Conservation (phyloP, 805 yeast species). For the Ogataea corticis region DNA sequence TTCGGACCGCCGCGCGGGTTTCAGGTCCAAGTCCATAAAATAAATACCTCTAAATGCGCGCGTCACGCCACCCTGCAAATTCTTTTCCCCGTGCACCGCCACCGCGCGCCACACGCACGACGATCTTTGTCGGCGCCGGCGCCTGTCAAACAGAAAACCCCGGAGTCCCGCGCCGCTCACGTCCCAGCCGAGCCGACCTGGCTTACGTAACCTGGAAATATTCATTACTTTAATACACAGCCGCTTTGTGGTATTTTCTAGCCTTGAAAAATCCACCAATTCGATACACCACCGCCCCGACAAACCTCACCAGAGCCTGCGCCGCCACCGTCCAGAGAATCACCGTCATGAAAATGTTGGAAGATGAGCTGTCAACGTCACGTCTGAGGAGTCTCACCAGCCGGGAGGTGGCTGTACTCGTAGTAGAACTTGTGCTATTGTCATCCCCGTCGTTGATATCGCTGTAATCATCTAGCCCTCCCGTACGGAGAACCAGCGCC, state of each 20-base stretch:
- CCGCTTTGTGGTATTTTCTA: slow-evolving; percentile 22
- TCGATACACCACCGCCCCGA: slow-evolving; percentile 65
- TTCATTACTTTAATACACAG: slow-evolving; percentile 1
- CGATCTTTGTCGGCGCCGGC: no score
- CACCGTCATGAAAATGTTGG: slow-evolving; percentile 66
- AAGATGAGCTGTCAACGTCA: slow-evolving; percentile 19
- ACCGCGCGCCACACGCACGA: no score
- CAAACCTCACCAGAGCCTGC: slow-evolving; percentile 74
- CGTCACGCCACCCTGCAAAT: no score
- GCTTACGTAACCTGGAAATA: no score
- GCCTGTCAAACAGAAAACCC: no score
- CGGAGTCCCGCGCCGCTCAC: no score
- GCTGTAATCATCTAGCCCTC: slow-evolving; percentile 59
- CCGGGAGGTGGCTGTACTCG: slow-evolving; percentile 20
- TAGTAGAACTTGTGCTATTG: slow-evolving; percentile 16
- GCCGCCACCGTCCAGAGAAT: slow-evolving; percentile 91
- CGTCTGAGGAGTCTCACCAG: slow-evolving; percentile 39
- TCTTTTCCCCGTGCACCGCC: no score
- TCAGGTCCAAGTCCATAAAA: no score
- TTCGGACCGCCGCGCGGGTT: no score
- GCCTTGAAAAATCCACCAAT: slow-evolving; percentile 22
- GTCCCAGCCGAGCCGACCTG: no score
- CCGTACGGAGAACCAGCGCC: slow-evolving; percentile 79
- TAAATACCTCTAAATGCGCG: no score
- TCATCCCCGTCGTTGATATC: slow-evolving; percentile 17